phyloP scores from a whole-genome alignment of 495 filamentous ascomycete genomes.

The Tuber magnatum region DNA sequence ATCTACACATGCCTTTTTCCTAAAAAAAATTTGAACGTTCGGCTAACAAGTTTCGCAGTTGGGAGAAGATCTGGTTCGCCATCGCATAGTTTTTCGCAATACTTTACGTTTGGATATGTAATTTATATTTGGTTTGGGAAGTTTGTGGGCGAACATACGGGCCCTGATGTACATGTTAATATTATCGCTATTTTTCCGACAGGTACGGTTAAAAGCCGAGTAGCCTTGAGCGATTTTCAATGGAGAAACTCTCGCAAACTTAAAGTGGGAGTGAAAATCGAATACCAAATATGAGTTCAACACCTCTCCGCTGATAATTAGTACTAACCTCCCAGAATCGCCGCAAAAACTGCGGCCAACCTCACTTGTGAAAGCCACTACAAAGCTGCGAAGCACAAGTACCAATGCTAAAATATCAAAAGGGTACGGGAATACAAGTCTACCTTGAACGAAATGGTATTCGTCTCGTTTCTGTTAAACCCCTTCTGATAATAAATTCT shows the following conservation, averaged over 20 bases:
- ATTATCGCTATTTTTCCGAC: neutral
- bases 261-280: neutral
- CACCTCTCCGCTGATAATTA: neutral
- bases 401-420: neutral
- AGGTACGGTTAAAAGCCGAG: neutral
- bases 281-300: neutral
- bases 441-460: neutral
- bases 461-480: neutral
- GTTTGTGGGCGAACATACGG: neutral
- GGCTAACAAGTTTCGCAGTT: conserved; percentile 4
- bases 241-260: neutral
- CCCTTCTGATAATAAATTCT: neutral
- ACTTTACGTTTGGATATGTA: neutral
- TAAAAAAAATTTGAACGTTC: neutral
- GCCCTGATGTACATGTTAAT: neutral
- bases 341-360: neutral
- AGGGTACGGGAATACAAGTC: neutral
- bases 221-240: neutral
- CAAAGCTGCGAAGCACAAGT: neutral
- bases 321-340: neutral
- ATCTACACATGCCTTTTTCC: neutral
- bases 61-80: conserved; percentile 37
- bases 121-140: neutral
- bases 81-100: conserved; percentile 13
- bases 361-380: neutral